These are phyloP conservation scores for Glycine latifolia DNA, from an alignment of 306 rosid genomes.

Conservation along the genomic window DNA sequence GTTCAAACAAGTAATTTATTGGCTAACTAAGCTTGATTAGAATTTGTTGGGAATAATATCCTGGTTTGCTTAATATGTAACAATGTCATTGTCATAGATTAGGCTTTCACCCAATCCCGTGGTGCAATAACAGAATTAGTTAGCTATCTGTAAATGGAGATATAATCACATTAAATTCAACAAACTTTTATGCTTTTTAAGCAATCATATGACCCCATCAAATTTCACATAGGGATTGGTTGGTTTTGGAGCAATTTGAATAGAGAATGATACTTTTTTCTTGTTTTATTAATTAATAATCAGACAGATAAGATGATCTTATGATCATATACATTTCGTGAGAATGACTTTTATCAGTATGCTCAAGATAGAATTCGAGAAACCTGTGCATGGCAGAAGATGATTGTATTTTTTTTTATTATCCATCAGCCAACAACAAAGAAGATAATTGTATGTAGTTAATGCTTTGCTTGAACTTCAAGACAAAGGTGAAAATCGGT, in stretches of 20 bases:
- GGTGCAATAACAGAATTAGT: background rate
- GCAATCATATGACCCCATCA: conserved; percentile 8
- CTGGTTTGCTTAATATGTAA: background rate
- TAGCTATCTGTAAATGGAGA: background rate
- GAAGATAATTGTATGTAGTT: background rate
- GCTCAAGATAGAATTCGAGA: conserved; percentile 16
- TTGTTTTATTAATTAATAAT: background rate
- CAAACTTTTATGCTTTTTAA: conserved; percentile 15
- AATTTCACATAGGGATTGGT: background rate
- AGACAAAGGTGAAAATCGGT: conserved; percentile 31
- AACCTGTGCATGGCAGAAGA: conserved; percentile 16
- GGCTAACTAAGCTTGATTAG: too few species aligned
- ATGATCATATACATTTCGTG: background rate
- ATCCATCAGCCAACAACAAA: too few species aligned
- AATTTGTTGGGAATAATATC: background rate
- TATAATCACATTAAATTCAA: conserved; percentile 9
- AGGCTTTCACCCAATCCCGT: background rate
- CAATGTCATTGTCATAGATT: background rate
- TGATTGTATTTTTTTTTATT: background rate
- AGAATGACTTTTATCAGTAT: conserved; percentile 22
- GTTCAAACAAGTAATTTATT: too few species aligned
- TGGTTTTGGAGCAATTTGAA: conserved; percentile 26
- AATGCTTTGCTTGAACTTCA: conserved; percentile 35
- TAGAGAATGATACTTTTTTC: conserved; percentile 5
- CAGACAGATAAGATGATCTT: background rate